Evolutionary conservation across 2,329 filamentous ascomycete species (phyloP), one percentile per base, ranked within the genome.

Genomic region (Hymenoscyphus occultus): DNA sequence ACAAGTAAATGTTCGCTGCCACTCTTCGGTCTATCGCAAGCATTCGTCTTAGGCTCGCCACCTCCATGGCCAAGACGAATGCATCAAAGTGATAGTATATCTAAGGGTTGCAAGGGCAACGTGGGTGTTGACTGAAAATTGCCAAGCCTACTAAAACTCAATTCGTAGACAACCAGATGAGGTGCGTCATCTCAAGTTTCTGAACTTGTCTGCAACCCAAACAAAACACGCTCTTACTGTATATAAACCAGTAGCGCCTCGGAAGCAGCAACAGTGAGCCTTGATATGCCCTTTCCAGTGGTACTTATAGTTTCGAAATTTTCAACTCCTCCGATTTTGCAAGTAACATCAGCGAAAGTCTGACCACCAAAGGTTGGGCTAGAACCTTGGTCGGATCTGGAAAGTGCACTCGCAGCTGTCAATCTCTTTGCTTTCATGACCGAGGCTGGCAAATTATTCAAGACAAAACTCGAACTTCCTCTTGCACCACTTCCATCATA

Each of bases 211-310:
- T 35, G 35, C 35, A 10, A 54, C 12, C 13, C n/a, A 54, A 54
- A 28, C 22, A 22, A 28, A 12, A 10, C 22, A 22, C 6, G 2
- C 1, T 5, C 4, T 16, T 28, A 66, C 62, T 68, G 64, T 12
- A 84, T 66, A 71, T 82, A 81, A 31, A 84, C 76, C 59, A 84
- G 64, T 63, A 84, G 70, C 5, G 81, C 82, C 71, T 84, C 82
- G 6, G 79, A 79, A 5, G 81, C 82, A 22, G 72, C 73, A 28
- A 84, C 64, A 0, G 73, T 75, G 61, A 82, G 79, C 0, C 76
- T 80, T 1, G 75, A 78, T 54, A 75, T 70, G 0, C 79, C 79
- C n/a, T 71, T 71, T 7, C 19, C 13, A 14, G 67, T 72, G 5
- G 80, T 77, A 6, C 62, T 57, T 4, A 72, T 65, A 6, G 67